Evolutionary conservation across 371 early-diverging fungal species (phyloP), one percentile per base, ranked within the genome.

Genomic region (Apophysomyces variabilis): DNA sequence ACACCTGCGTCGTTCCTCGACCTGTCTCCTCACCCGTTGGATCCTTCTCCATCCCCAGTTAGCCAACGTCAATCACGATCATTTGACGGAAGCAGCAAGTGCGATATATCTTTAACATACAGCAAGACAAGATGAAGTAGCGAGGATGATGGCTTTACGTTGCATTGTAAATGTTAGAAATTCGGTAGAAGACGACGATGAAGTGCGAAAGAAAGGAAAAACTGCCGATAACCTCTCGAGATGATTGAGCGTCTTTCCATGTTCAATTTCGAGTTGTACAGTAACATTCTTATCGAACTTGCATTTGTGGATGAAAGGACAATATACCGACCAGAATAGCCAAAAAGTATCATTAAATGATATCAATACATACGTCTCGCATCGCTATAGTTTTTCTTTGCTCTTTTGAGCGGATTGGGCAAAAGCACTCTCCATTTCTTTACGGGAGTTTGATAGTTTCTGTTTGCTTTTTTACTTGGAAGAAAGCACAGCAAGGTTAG

Each of bases 51-150:
- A 50, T 4, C 54, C n/a, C 21, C 16, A 4, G 21, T n/a, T 4
- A 16, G 16, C 21, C 16, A 50, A 50, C n/a, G 54, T 18, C 54
- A 50, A 21, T 50, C 54, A 9, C 54, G 21, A 32, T 50, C 54
- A 9, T 50, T 50, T 26, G 54, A 50, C 1, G 54, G 21, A 7
- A 8, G 21, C 21, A 50, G 54, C 54, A 50, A 50, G 21, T 21
- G 54, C 21, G 54, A 50, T 26, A n/a, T 50, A 50, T 50, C 54
- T 45, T 13, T 50, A 26, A 50, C 54, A 50, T 50, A 50, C n/a
- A 50, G 5, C 54, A 21, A 21, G 21, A 21, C 54, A 50, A 50
- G 54, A 50, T 50, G 54, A 50, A 26, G 32, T 26, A 3, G 32
- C 32, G 3, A 26, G 1, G 32, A 50, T 21, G 21, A 50, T 21